Evolutionary conservation across 306 rosid genomes (phyloP), one percentile per base, ranked within the genome.

Genomic region (Castanea mollissima): DNA sequence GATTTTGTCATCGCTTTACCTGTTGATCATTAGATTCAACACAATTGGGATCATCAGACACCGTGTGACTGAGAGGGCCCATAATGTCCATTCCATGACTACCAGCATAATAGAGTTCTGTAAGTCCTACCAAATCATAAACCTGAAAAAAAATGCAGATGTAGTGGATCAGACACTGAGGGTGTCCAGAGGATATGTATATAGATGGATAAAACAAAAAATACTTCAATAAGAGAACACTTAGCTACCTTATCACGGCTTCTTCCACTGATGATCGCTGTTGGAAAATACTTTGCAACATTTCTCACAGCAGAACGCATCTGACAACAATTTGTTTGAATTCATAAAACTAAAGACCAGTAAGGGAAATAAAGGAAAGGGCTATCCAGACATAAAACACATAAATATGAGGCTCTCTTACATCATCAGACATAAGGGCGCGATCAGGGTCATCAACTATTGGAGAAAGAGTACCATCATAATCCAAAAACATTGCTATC

Each of bases 11-110:
- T 35, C 52, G 1, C 21, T 72, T 76, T 76, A 92, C 97, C 92
- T 81, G 77, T 44, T 78, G 82, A 80, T 87, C 91, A 80, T 78
- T 82, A 78, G 90, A 90, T 59, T 84, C 86, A 19, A 78, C 80
- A 87, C 88, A 79, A 76, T 85, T 55, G 44, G 94, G 92, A 82
- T 35, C 72, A 73, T 74, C 70, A 51, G 86, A 82, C 71, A 79
- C 55, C 56, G 83, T 54, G 34, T 80, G 82, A 81, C 81, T 72
- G 54, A 78, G 79, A 80, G 97, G 91, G 51, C 97, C 93, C 78
- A 87, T 82, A 72, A 94, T 94, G 84, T 94, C 99, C 99, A 94
- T 94, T 67, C 99, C 99, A 84, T 92, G 99, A 84, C 99, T 94
- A 76, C 97, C 97, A 51, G 99, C 97, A 58, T 94, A 94, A 88